phyloP scores from a whole-genome alignment of 2,329 filamentous ascomycete genomes.

The Hypoxylon sp. region DNA sequence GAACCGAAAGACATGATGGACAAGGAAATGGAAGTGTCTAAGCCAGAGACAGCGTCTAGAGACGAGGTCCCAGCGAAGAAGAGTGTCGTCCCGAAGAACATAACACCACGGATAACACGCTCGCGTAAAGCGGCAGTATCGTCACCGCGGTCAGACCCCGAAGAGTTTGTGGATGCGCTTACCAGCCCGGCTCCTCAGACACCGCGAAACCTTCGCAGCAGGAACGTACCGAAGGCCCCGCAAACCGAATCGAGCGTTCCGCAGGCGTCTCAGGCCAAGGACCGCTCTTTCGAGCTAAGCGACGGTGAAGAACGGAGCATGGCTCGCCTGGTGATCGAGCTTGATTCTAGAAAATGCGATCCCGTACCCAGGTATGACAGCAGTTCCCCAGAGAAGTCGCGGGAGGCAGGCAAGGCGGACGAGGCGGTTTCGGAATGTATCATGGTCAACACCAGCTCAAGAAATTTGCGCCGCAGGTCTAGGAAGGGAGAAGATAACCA shows the following conservation, averaged over 20 bases:
- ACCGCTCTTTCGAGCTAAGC: slow-evolving; percentile 46
- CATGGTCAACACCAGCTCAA: slow-evolving; percentile 32
- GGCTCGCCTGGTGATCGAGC: slow-evolving; percentile 57
- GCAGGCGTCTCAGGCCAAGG: slow-evolving; percentile 24
- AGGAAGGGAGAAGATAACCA: slow-evolving; percentile 24
- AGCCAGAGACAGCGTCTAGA: background rate
- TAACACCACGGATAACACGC: slow-evolving; percentile 28
- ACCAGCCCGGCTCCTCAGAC: slow-evolving; percentile 52
- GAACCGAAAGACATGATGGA: background rate
- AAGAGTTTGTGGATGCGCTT: slow-evolving; percentile 60
- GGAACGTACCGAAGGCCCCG: background rate
- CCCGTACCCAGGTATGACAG: slow-evolving; percentile 38
- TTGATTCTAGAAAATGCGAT: slow-evolving; percentile 53
- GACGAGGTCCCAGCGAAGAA: background rate
- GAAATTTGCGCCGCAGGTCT: slow-evolving; percentile 4
- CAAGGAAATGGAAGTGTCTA: background rate
- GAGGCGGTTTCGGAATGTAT: slow-evolving; percentile 35
- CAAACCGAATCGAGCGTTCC: slow-evolving; percentile 2
- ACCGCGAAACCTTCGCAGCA: slow-evolving; percentile 41
- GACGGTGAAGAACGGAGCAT: slow-evolving; percentile 57
- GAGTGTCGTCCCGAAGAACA: slow-evolving; percentile 1
- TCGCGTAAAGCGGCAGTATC: slow-evolving; percentile 39
- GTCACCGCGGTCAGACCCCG: slow-evolving; percentile 54
- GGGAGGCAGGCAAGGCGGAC: slow-evolving; percentile 4
- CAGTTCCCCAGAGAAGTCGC: slow-evolving; percentile 43